Conservation (phyloP, 2,329 filamentous ascomycete species). For the Fusarium liriodendri region DNA sequence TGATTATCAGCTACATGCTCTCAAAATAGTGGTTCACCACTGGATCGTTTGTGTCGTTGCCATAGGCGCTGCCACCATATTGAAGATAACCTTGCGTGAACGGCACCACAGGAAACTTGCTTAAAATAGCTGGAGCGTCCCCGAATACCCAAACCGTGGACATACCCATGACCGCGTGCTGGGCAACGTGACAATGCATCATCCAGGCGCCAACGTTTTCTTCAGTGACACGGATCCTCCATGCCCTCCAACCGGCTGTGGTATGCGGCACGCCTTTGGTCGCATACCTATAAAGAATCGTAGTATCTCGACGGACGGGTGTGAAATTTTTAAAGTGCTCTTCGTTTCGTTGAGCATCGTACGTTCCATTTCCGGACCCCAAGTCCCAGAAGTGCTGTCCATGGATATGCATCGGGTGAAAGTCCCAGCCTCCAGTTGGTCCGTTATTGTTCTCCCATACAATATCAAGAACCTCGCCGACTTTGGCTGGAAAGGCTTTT, state of each 20-base stretch:
- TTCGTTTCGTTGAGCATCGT: constrained; percentile 17
- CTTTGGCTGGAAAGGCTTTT: constrained; percentile 61
- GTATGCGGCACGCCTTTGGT: constrained; percentile 52
- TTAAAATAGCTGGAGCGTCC: constrained; percentile 30
- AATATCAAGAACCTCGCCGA: constrained; percentile 68
- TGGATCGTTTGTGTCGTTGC: constrained; percentile 44
- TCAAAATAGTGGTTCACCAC: constrained; percentile 24
- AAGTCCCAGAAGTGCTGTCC: constrained; percentile 27
- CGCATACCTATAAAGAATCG: constrained; percentile 65
- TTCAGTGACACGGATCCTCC: constrained; percentile 59
- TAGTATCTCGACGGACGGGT: constrained; percentile 18
- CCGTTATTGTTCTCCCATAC: constrained; percentile 58
- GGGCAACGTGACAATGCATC: constrained; percentile 70
- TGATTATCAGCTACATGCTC: background rate
- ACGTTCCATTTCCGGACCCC: constrained; percentile 22
- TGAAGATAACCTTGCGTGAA: constrained; percentile 55
- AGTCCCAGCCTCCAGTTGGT: constrained; percentile 44
- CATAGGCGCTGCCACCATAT: constrained; percentile 59
- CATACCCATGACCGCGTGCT: constrained; percentile 68
- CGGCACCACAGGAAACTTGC: constrained; percentile 40
- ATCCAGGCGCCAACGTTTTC: constrained; percentile 69
- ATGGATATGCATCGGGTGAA: constrained; percentile 25
- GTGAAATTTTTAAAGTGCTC: constrained; percentile 21
- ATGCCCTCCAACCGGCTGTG: constrained; percentile 69
- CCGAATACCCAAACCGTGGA: constrained; percentile 43